Percentiles rank a stretch among this genome's conserved stretches.
These are phyloP conservation scores for Takashimella tepidaria DNA, from an alignment of 1,284 basidiomycete species.

Conservation along the genomic window DNA sequence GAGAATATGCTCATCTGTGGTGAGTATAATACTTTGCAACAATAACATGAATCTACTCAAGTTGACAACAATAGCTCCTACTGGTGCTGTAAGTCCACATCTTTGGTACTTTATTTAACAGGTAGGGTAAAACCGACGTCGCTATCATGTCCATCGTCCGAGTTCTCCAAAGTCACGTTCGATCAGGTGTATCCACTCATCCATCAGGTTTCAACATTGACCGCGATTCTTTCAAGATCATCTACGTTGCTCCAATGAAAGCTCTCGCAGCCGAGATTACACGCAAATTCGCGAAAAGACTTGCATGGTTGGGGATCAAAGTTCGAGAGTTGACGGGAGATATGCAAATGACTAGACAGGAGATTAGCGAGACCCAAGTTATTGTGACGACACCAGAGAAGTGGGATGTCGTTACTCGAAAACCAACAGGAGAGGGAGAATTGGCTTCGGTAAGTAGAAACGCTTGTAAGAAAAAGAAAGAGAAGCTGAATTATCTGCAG, in stretches of 20 bases:
- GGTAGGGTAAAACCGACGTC: conserved; percentile 96
- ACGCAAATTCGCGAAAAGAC: conserved; percentile 80
- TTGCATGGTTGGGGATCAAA: conserved; percentile 82
- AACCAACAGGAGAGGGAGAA: conserved; percentile 94
- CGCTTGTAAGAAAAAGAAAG: too few relatives aligned
- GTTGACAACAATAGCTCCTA: conserved; percentile 62
- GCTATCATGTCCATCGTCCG: conserved; percentile 92
- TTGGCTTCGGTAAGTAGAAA: conserved; percentile 66
- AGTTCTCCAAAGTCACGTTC: conserved; percentile 68
- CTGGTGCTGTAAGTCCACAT: conserved; percentile 70
- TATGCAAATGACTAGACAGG: conserved; percentile 93
- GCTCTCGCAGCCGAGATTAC: conserved; percentile 94
- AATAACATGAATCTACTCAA: too few relatives aligned
- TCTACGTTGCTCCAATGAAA: conserved; percentile 99
- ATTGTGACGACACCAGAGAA: conserved; percentile 99
- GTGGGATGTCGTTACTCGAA: conserved; percentile 99
- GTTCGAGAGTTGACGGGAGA: conserved; percentile 96
- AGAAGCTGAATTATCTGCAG: conserved; percentile 50
- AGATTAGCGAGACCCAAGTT: conserved; percentile 94
- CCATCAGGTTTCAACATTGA: conserved; percentile 55
- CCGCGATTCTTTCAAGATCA: conserved; percentile 82
- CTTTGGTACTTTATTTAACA: conserved; percentile 10
- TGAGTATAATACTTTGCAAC: conserved; percentile 49
- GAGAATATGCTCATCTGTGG: conserved; percentile 96
- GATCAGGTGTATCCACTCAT: conserved; percentile 42